Evolutionary conservation across 805 yeast species (phyloP).

Genomic region (Candida jianshihensis): DNA sequence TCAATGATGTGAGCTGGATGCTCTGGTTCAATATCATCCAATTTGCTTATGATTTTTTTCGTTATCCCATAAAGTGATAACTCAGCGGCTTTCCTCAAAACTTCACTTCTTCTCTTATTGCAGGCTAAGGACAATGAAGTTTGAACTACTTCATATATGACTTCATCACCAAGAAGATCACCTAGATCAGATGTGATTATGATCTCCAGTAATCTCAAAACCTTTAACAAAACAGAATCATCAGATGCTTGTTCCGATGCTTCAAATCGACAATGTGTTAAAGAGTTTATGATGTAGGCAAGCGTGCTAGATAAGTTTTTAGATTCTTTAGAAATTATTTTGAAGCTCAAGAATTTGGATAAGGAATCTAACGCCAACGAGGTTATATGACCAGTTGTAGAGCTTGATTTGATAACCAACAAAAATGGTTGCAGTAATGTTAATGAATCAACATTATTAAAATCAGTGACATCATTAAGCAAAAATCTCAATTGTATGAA

Average conservation of each 20-base stretch:
- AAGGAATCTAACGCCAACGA: conserved; percentile 72
- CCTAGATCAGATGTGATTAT: conserved; percentile 63
- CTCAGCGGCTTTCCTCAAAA: conserved; percentile 84
- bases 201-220: conserved; percentile 64
- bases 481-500: conserved; percentile 74
- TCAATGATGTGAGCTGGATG: conserved; percentile 32
- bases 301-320: conserved; percentile 50
- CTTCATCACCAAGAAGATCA: conserved; percentile 66
- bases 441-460: conserved; percentile 58
- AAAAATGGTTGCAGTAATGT: conserved; percentile 84
- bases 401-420: conserved; percentile 72
- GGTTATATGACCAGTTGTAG: conserved; percentile 83
- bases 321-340: conserved; percentile 51
- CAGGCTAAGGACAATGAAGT: conserved; percentile 89
- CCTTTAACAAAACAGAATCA: conserved; percentile 83
- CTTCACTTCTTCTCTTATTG: conserved; percentile 86
- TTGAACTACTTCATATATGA: conserved; percentile 81
- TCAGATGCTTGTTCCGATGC: conserved; percentile 90
- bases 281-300: conserved; percentile 54
- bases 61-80: conserved; percentile 68
- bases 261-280: conserved; percentile 93
- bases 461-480: conserved; percentile 44
- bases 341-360: conserved; percentile 64
- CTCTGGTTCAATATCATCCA: conserved; percentile 48
- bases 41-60: conserved; percentile 54